Percentiles rank a stretch among this genome's conserved stretches.
phyloP scores from a whole-genome alignment of 2,329 filamentous ascomycete genomes.

The Zasmidium citrigriseum region DNA sequence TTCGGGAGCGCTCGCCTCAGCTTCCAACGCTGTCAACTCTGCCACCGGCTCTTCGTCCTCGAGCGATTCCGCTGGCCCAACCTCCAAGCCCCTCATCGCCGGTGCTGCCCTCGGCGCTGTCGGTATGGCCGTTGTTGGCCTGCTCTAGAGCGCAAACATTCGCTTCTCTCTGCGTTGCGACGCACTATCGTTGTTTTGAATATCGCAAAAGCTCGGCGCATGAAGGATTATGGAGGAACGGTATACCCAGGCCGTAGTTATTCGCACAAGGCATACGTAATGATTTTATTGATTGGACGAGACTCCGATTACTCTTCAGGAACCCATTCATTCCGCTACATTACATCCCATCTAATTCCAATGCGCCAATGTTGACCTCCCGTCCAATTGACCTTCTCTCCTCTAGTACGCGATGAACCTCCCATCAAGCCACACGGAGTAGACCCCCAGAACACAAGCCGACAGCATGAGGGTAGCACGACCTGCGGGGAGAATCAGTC shows the following conservation, averaged over 20 bases:
- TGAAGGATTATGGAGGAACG: background rate
- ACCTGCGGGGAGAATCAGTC: constrained; percentile 16
- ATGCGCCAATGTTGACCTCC: background rate
- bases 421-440: constrained; percentile 16
- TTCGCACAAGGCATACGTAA: background rate
- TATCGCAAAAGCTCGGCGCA: background rate
- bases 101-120: constrained; percentile 23
- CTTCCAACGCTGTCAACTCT: background rate
- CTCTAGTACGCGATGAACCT: constrained; percentile 2
- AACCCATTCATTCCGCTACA: background rate
- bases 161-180: background rate
- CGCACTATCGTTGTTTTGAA: background rate
- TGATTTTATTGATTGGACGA: constrained; percentile 8
- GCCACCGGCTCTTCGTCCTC: constrained; percentile 7
- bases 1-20: background rate
- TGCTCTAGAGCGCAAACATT: constrained; percentile 11
- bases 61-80: constrained; percentile 13
- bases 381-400: background rate
- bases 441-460: constrained; percentile 12
- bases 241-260: background rate
- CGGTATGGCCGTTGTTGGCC: constrained; percentile 15
- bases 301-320: background rate
- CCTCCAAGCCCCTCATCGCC: constrained; percentile 19
- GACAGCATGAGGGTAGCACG: constrained; percentile 28
- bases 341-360: background rate